Conservation (phyloP, 805 yeast genomes). For the Suhomyces sp. region DNA sequence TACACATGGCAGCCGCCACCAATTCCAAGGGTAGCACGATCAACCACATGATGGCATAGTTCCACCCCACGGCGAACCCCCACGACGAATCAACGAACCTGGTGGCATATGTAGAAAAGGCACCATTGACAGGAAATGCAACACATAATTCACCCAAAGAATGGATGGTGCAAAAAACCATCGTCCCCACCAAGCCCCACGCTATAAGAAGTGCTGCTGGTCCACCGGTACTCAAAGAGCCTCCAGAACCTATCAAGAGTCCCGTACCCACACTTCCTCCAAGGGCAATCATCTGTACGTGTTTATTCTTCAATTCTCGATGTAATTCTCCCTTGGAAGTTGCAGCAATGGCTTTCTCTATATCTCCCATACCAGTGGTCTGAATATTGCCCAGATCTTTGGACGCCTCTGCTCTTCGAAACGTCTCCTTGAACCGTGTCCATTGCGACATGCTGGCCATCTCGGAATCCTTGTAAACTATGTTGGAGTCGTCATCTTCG, state of each 20-base stretch:
- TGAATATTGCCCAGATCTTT: not conserved
- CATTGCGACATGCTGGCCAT: constrained; percentile 12
- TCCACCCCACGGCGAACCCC: constrained; percentile 43
- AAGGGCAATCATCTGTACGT: constrained; percentile 28
- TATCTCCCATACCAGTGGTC: constrained; percentile 17
- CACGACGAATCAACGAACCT: constrained; percentile 38
- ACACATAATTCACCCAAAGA: constrained; percentile 69
- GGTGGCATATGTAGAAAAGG: constrained; percentile 40
- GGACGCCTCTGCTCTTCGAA: constrained; percentile 24
- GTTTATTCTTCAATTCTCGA: constrained; percentile 22
- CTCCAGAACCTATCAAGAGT: constrained; percentile 51
- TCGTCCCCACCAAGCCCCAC: constrained; percentile 54
- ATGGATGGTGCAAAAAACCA: constrained; percentile 58
- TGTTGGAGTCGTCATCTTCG: constrained; percentile 4
- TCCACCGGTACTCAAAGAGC: constrained; percentile 38
- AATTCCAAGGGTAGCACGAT: constrained; percentile 37
- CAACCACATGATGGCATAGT: constrained; percentile 40
- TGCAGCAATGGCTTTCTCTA: constrained; percentile 36
- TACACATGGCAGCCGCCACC: constrained; percentile 40
- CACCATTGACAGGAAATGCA: constrained; percentile 38
- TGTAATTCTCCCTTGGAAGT: constrained; percentile 26
- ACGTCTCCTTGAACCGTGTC: constrained; percentile 28
- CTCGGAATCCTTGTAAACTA: not conserved
- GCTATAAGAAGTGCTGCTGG: constrained; percentile 52
- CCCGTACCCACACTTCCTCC: constrained; percentile 32